Conservation (phyloP, 2,329 filamentous ascomycete genomes). For the Aureobasidium sp. region DNA sequence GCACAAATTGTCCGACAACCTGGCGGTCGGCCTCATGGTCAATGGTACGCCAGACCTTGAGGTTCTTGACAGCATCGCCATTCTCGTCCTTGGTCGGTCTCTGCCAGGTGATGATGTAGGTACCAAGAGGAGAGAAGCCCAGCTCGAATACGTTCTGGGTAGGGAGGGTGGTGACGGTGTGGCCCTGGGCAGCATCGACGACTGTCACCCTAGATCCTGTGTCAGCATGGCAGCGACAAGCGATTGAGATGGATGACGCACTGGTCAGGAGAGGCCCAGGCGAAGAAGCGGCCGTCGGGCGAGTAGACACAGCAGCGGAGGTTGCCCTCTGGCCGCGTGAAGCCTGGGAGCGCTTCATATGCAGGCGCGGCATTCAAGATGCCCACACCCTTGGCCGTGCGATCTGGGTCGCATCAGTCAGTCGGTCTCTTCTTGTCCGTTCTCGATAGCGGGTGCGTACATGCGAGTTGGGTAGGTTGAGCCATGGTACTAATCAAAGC, state of each 20-base stretch:
- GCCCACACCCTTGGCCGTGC: conserved; percentile 94
- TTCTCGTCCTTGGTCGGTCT: conserved; percentile 85
- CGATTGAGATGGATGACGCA: conserved; percentile 35
- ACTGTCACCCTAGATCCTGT: conserved; percentile 60
- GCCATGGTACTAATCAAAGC: conserved; percentile 71
- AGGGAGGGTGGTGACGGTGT: conserved; percentile 65
- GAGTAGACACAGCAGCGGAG: conserved; percentile 94
- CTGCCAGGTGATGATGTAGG: conserved; percentile 95
- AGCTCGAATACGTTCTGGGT: conserved; percentile 86
- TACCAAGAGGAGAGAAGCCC: conserved; percentile 86
- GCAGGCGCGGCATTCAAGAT: conserved; percentile 84
- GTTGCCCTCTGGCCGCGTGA: conserved; percentile 77
- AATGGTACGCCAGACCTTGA: conserved; percentile 89
- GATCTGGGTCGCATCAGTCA: conserved; percentile 46
- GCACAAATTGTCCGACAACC: conserved; percentile 82
- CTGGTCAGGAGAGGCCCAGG: conserved; percentile 78
- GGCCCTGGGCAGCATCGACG: conserved; percentile 71
- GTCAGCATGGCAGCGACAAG: conserved; percentile 10
- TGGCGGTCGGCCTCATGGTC: conserved; percentile 60
- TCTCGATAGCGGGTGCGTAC: conserved; percentile 37
- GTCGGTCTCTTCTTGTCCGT: background rate
- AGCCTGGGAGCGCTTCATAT: conserved; percentile 79
- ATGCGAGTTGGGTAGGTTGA: conserved; percentile 88
- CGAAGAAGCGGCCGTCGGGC: conserved; percentile 90
- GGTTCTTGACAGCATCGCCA: conserved; percentile 88